Evolutionary conservation across 1,139 yeast species (phyloP), one percentile per base, ranked within the genome.

Genomic region (Yamadazyma sp.): DNA sequence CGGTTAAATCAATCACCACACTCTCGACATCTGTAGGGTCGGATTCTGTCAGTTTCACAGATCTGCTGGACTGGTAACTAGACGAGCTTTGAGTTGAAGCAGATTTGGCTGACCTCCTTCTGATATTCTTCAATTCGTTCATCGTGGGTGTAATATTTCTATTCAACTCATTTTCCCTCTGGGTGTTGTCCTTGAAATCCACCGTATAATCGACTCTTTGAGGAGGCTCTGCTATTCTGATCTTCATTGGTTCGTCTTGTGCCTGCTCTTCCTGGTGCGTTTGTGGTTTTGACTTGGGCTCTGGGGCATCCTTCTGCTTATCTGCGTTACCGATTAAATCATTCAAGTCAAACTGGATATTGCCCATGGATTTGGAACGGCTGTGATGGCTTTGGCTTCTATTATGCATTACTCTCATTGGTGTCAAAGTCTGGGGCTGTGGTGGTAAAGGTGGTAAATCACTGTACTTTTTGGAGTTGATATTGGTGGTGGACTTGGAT

Each of bases 1-100:
- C 60, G 1, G 78, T 73, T 40, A 73, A 57, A 46, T 73, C 78
- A 34, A 73, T 69, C 3, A 64, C 50, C 31, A 64, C 66, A 50
- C 75, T 70, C 35, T 64, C 72, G 2, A 58, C 52, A 28, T 70
- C 75, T 0, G 69, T 53, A 8, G 49, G 48, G 3, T 58, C 53
- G 6, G 58, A 46, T 6, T 47, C 43, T 2, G 52, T 37, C 4
- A 51, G 44, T 28, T 56, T 54, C 4, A 55, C 58, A 3, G 62
- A 53, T 28, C 58, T 51, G 40, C 69, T 60, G 2, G 69, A 62
- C 35, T 57, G 64, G 46, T 59, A 63, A 43, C 69, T 64, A 2
- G 66, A 58, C 11, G 48, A 39, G 20, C 43, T 40, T 24, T 36
- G 48, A 1, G 62, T 54, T 2, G 54, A 39, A 3, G 43, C 36